Evolutionary conservation across 371 early-diverging fungal genomes (phyloP), one percentile per base, ranked within the genome.

Genomic region (Entomophthora muscae): DNA sequence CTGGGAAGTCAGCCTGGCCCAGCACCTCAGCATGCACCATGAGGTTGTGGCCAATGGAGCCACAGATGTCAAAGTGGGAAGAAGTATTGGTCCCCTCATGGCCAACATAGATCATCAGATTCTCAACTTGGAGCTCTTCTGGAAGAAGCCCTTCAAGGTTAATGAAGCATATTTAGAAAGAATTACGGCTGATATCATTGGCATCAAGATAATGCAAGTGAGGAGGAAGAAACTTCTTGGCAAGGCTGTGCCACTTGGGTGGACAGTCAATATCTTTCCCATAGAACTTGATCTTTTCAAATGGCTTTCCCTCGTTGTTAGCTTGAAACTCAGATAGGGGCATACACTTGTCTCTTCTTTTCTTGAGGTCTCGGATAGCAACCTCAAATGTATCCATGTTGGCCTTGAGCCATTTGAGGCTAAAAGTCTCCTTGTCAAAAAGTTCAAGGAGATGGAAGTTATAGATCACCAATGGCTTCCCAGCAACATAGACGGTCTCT

Each of bases 391-490:
- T n/a, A n/a, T n/a, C n/a, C n/a, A n/a, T n/a, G n/a, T n/a, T n/a
- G n/a, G n/a, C n/a, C n/a, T n/a, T n/a, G n/a, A n/a, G n/a, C n/a
- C n/a, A n/a, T n/a, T n/a, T n/a, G n/a, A n/a, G n/a, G n/a, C n/a
- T n/a, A n/a, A n/a, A 79, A 10, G 71, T n/a, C 0, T 66, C 63
- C 0, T 31, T 23, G 3, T 72, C 54, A 76, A 77, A 81, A 0
- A 33, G n/a, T 10, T 56, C 57, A 10, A 66, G 63, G 12, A 63
- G 64, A 54, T 81, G 66, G 57, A 73, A 69, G 32, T 73, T 70
- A 23, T 73, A 71, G 24, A 81, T 65, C 17, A 81, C 76, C 2
- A 79, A 32, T 0, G 81, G 81, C 1, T 67, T 64, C 23, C 76
- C 78, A n/a, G n/a, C n/a, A n/a, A n/a, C n/a, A n/a, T n/a, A n/a